Evolutionary conservation across 306 rosid genomes (phyloP).

Genomic region (Cucurbita pepo): DNA sequence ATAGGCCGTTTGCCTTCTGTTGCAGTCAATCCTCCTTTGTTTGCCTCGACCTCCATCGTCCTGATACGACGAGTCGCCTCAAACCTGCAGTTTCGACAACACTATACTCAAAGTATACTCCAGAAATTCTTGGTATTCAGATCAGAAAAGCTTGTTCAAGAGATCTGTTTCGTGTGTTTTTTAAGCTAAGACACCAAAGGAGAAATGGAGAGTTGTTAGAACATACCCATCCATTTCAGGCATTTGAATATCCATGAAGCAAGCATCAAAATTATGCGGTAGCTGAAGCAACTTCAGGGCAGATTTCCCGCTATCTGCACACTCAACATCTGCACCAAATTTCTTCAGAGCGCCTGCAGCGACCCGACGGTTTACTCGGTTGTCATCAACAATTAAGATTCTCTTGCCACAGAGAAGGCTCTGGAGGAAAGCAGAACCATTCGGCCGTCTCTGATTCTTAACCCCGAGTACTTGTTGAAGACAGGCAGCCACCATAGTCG

Average conservation of each 20-base stretch:
- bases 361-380: constrained; percentile 75
- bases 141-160: background rate
- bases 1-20: constrained; percentile 48
- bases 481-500: constrained; percentile 96
- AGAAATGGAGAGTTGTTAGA: background rate
- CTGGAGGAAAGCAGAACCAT: constrained; percentile 46
- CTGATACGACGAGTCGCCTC: constrained; percentile 72
- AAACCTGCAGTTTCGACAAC: constrained; percentile 33
- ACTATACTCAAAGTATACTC: background rate
- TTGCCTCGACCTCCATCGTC: constrained; percentile 53
- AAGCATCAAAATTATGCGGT: constrained; percentile 83
- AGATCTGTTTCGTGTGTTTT: background rate
- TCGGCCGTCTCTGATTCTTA: constrained; percentile 54
- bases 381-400: constrained; percentile 90
- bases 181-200: too few relatives aligned
- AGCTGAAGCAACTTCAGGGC: constrained; percentile 73
- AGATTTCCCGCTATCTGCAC: constrained; percentile 77
- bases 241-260: constrained; percentile 99
- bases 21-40: constrained; percentile 24
- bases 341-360: constrained; percentile 90
- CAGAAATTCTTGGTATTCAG: background rate
- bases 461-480: constrained; percentile 85
- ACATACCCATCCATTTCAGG: constrained; percentile 99
- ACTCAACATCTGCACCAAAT: constrained; percentile 72
- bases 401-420: constrained; percentile 66